A percentile compares a stretch with the other conserved stretches of the same genome.
Conservation (phyloP, 208 protist species). For the Trypanosoma melophagium region DNA sequence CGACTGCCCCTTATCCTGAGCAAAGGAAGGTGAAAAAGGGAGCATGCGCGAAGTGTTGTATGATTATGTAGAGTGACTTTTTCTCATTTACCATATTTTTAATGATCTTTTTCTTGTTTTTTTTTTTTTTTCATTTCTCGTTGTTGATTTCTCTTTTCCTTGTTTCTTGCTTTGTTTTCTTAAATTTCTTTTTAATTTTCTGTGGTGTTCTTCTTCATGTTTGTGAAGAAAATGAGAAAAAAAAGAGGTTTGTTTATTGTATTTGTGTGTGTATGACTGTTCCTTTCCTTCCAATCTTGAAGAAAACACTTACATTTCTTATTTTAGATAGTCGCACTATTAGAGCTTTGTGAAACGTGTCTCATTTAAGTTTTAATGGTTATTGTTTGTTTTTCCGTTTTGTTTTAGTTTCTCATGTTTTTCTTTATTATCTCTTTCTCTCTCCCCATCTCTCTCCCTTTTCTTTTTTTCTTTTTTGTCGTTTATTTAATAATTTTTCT, state of each 20-base stretch:
- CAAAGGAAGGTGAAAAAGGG: constrained; percentile 15
- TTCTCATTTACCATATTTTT: neutral
- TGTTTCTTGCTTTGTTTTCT: neutral
- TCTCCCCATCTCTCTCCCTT: too few species aligned
- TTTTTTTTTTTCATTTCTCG: constrained; percentile 9
- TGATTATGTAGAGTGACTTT: constrained; percentile 23
- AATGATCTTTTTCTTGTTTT: constrained; percentile 5
- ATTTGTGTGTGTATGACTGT: too few species aligned
- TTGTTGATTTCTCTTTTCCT: neutral
- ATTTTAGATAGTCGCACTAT: too few species aligned
- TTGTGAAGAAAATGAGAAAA: neutral
- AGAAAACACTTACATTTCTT: too few species aligned
- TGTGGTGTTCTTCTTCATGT: neutral
- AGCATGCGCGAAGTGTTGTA: constrained; percentile 36
- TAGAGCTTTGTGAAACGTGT: neutral
- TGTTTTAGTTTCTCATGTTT: constrained; percentile 14
- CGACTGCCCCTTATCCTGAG: neutral
- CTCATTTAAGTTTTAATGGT: neutral
- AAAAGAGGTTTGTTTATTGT: too few species aligned
- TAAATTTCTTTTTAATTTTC: neutral
- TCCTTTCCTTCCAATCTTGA: too few species aligned
- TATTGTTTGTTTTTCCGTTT: constrained; percentile 17
- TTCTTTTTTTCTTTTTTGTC: constrained; percentile 13
- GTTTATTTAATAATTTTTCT: too few species aligned
- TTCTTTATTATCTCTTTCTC: constrained; percentile 8